Percentiles rank a stretch among this genome's conserved stretches.
Conservation (phyloP, 169 alveolate species). For the Sarcocystis neurona region DNA sequence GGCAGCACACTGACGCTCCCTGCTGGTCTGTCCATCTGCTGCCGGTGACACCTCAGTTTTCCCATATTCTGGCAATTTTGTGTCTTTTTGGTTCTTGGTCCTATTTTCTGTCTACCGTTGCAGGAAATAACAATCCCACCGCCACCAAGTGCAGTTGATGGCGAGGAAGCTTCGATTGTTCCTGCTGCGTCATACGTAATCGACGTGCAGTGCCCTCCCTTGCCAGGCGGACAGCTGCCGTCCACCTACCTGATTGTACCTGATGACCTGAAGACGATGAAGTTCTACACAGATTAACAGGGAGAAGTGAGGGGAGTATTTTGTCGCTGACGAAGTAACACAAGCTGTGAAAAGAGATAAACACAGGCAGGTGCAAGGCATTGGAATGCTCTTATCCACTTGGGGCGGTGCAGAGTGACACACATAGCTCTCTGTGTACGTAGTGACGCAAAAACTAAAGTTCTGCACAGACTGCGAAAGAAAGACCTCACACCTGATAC, state of each 20-base stretch:
- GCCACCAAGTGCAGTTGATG: not conserved
- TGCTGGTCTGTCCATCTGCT: not conserved
- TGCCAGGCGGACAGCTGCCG: slow-evolving; percentile 30
- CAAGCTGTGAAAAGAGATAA: too few relatives aligned
- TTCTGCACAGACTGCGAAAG: too few relatives aligned
- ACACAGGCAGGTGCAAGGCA: too few relatives aligned
- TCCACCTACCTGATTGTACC: slow-evolving; percentile 5
- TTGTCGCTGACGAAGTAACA: too few relatives aligned
- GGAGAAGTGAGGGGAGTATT: too few relatives aligned
- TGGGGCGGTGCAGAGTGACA: too few relatives aligned
- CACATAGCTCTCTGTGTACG: too few relatives aligned
- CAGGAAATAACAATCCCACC: not conserved
- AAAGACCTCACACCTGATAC: too few relatives aligned
- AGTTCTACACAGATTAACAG: too few relatives aligned
- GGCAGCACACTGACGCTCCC: not conserved
- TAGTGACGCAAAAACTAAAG: too few relatives aligned
- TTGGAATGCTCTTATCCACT: too few relatives aligned
- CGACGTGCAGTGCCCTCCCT: not conserved
- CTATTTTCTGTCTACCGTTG: not conserved
- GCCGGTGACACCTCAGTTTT: not conserved
- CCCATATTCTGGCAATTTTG: not conserved
- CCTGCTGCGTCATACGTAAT: slow-evolving; percentile 11
- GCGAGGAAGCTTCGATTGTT: not conserved
- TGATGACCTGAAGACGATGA: slow-evolving; percentile 11
- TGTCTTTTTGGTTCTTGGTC: not conserved